Evolutionary conservation across 1,284 basidiomycete genomes (phyloP).

Genomic region (Trichosporon sp.): DNA sequence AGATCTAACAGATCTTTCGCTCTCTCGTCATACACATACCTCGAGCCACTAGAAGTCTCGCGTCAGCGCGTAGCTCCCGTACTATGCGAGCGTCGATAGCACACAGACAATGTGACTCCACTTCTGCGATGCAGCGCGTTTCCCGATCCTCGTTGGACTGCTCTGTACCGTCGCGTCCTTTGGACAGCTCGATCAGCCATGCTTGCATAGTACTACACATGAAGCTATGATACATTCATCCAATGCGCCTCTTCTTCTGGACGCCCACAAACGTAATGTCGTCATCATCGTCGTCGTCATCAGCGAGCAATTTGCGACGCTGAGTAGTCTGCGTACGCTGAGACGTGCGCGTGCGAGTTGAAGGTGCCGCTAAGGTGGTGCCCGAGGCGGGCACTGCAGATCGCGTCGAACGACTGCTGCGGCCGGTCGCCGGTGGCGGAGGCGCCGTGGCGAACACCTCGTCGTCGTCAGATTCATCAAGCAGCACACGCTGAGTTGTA

Average conservation of each 20-base stretch:
- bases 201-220: not conserved
- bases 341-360: not conserved
- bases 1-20: no score
- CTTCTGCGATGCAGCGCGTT: no score
- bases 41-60: no score
- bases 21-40: not conserved
- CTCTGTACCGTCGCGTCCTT: no score
- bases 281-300: slow-evolving; percentile 26
- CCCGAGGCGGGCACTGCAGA: not conserved
- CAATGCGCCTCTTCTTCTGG: slow-evolving; percentile 26
- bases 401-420: not conserved
- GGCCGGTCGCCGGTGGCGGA: not conserved
- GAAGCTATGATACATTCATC: slow-evolving; percentile 3
- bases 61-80: no score
- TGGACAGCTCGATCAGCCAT: not conserved
- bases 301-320: slow-evolving; percentile 14
- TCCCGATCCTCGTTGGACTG: not conserved
- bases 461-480: slow-evolving; percentile 31
- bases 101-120: no score
- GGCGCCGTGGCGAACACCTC: slow-evolving; percentile 10
- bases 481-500: slow-evolving; percentile 6
- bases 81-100: no score
- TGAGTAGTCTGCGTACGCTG: slow-evolving; percentile 2
- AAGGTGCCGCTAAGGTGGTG: not conserved
- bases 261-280: slow-evolving; percentile 20